These are phyloP conservation scores for Solanum verrucosum DNA, from an alignment of 257 asterid species.

Conservation along the genomic window DNA sequence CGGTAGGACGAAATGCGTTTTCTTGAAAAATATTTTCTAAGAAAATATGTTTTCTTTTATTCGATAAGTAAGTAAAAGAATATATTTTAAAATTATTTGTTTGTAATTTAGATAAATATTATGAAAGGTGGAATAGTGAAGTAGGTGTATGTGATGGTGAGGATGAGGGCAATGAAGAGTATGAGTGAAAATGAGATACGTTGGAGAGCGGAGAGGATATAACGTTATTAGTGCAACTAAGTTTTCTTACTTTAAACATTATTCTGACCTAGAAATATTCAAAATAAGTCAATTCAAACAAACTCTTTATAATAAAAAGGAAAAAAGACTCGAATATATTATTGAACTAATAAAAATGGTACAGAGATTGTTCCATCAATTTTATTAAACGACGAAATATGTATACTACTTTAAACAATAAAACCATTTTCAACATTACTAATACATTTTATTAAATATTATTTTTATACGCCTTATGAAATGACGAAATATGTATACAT, in stretches of 20 bases:
- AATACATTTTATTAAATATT: background rate
- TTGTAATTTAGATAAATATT: background rate
- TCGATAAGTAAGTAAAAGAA: background rate
- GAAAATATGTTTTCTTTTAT: background rate
- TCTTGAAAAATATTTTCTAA: background rate
- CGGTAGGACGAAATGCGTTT: fast-evolving
- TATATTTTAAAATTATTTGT: background rate
- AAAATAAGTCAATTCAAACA: background rate
- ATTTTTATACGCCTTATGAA: background rate
- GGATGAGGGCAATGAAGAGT: background rate
- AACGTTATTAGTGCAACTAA: background rate
- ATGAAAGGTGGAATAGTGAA: background rate
- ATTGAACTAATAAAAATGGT: too few species aligned
- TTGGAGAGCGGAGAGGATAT: background rate
- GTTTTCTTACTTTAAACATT: background rate
- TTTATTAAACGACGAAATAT: too few species aligned
- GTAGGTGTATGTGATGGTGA: background rate
- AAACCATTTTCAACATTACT: too few species aligned
- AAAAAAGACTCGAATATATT: too few species aligned
- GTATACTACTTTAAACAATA: too few species aligned
- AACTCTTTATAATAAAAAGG: too few species aligned
- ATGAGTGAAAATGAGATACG: background rate
- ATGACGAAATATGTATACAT: background rate
- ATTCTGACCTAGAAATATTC: too few species aligned
- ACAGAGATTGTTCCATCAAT: too few species aligned